Percentiles rank a stretch among this genome's conserved stretches.
phyloP scores from a whole-genome alignment of 1,139 yeast genomes.

The Saccharomycopsis crataegensis region DNA sequence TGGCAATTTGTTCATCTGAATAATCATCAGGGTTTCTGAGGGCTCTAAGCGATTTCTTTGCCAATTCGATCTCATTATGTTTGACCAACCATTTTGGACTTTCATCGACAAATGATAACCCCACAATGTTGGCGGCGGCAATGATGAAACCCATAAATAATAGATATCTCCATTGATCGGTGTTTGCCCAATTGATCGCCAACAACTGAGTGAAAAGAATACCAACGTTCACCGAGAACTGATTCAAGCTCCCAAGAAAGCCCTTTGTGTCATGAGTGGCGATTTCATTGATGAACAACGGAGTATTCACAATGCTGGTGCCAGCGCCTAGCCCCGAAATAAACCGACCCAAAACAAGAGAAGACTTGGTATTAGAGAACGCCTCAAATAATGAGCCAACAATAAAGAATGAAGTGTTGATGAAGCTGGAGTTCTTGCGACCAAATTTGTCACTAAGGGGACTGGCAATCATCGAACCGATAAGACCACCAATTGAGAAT shows the following conservation, averaged over 20 bases:
- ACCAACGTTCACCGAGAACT: constrained; percentile 77
- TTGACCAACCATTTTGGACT: constrained; percentile 75
- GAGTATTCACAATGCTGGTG: constrained; percentile 73
- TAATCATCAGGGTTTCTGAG: constrained; percentile 19
- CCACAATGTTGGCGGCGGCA: constrained; percentile 42
- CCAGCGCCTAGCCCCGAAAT: constrained; percentile 86
- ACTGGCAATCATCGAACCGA: constrained; percentile 73
- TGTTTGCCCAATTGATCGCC: constrained; percentile 62
- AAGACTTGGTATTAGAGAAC: constrained; percentile 36
- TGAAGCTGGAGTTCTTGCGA: constrained; percentile 47
- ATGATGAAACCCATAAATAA: constrained; percentile 51
- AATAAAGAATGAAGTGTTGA: constrained; percentile 49
- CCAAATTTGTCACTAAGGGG: constrained; percentile 62
- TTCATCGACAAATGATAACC: constrained; percentile 50
- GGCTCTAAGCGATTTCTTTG: constrained; percentile 28
- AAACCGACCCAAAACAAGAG: constrained; percentile 62
- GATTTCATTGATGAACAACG: constrained; percentile 73
- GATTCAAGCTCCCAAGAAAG: constrained; percentile 79
- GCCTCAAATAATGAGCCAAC: constrained; percentile 67
- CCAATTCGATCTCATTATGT: constrained; percentile 30
- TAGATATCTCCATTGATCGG: constrained; percentile 64
- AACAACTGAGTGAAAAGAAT: constrained; percentile 70
- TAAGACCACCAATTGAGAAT: constrained; percentile 78
- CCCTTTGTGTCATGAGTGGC: constrained; percentile 68
- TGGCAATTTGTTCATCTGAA: constrained; percentile 23